Evolutionary conservation across 352 stramenopile species (phyloP).

Genomic region (Pythium coloratum): DNA sequence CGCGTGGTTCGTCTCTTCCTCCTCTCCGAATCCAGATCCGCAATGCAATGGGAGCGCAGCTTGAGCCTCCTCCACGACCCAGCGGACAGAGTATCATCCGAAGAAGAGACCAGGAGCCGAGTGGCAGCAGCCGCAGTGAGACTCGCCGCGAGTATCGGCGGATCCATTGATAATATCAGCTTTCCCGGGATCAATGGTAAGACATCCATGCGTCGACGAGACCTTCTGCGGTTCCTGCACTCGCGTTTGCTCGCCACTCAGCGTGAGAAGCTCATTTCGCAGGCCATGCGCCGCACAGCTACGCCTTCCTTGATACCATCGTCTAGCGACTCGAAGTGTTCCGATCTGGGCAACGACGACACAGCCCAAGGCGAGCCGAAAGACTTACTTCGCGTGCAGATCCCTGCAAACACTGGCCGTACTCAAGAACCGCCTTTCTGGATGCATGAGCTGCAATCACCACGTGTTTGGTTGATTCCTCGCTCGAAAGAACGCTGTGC

Average conservation of each 20-base stretch:
- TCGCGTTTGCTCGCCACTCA: conserved; percentile 12
- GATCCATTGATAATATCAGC: not conserved
- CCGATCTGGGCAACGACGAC: conserved; percentile 6
- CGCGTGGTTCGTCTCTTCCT: conserved; percentile 40
- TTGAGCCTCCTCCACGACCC: not conserved
- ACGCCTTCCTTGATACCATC: conserved; percentile 2
- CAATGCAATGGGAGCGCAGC: conserved; percentile 11
- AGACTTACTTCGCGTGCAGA: not conserved
- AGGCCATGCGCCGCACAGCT: conserved; percentile 11
- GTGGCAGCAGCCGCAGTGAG: not conserved
- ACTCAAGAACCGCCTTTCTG: not conserved
- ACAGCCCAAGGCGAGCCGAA: not conserved
- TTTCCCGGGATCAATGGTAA: not conserved
- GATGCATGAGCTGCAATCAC: not conserved
- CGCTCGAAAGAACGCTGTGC: not conserved
- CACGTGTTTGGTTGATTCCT: not conserved
- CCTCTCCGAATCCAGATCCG: not conserved
- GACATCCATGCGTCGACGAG: not conserved
- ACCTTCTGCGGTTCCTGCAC: not conserved
- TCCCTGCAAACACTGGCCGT: not conserved
- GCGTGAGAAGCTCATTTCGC: conserved; percentile 20
- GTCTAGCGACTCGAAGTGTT: conserved; percentile 6
- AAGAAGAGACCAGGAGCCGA: not conserved
- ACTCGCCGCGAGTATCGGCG: conserved; percentile 2
- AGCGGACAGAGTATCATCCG: not conserved